These are phyloP conservation scores for Testicularia cyperi DNA, from an alignment of 1,284 basidiomycete genomes.

Conservation along the genomic window DNA sequence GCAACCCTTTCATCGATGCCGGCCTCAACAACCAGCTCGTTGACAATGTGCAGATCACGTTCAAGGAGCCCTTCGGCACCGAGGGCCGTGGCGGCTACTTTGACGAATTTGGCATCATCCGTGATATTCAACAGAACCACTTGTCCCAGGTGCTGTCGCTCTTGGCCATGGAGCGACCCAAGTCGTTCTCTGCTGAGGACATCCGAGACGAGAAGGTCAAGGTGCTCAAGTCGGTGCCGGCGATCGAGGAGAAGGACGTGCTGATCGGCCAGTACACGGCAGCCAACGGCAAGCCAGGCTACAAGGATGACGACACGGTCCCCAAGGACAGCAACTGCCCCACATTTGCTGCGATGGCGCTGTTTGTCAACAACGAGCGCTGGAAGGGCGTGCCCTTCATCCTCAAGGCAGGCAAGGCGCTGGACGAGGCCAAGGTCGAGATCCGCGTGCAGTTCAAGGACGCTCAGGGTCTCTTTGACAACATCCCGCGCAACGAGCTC, in stretches of 20 bases:
- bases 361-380: slow-evolving; percentile 55
- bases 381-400: slow-evolving; percentile 59
- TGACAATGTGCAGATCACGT: slow-evolving; percentile 60
- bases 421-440: slow-evolving; percentile 58
- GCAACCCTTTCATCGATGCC: slow-evolving; percentile 56
- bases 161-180: slow-evolving; percentile 60
- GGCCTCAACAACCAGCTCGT: slow-evolving; percentile 60
- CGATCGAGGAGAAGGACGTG: slow-evolving; percentile 56
- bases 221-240: slow-evolving; percentile 56
- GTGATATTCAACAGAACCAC: slow-evolving; percentile 62
- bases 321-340: slow-evolving; percentile 61
- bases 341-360: slow-evolving; percentile 59
- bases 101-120: slow-evolving; percentile 62
- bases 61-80: slow-evolving; percentile 61
- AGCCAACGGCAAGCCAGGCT: slow-evolving; percentile 60
- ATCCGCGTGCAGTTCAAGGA: slow-evolving; percentile 59
- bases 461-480: slow-evolving; percentile 33
- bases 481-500: slow-evolving; percentile 55
- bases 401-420: slow-evolving; percentile 58
- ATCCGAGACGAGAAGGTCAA: slow-evolving; percentile 61
- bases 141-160: slow-evolving; percentile 59
- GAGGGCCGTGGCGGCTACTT: slow-evolving; percentile 62
- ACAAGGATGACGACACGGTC: slow-evolving; percentile 61
- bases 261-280: slow-evolving; percentile 60
- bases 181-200: slow-evolving; percentile 58